Base-by-base conservation (phyloP, 2,329 filamentous ascomycete species). In the Sarocladiaceae sp. region DNA sequence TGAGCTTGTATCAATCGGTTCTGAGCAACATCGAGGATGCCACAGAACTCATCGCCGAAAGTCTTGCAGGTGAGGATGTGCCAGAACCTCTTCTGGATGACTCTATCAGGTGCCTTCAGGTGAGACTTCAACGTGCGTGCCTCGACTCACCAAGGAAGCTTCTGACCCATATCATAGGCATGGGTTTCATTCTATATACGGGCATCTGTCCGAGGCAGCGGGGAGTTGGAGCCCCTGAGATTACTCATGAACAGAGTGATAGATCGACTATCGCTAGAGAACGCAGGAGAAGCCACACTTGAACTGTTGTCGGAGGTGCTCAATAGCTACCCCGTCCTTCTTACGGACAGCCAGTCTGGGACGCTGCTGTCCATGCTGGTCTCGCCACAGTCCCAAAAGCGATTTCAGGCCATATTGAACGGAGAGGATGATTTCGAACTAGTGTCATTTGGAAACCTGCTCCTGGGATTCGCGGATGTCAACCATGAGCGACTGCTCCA, bases 151-250 rank as follows among this genome's bases (percentile, higher is more conserved):
- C 11, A 15, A 26, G 7, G n/a, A 5, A 5, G 15, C 3, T 31
- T 6, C 13, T 33, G 4, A 32, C 27, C 19, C 63, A 21, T 16
- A 55, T 55, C 33, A 57, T 55, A 85, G 82, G 75, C 82, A 4
- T 91, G 85, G 85, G 74, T 88, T 24, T 72, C 79, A 52, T 89
- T 88, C 55, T 82, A 80, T 4, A 83, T 88, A 54, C 74, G 78
- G 26, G 71, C 76, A 21, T 79, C 80, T 41, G 66, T 74, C 3
- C 72, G 74, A 35, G 73, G 76, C 26, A 73, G 73, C 13, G 68
- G 75, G 13, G 68, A 84, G 24, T 65, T 84, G 2, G 66, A 72
- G 15, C 69, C 77, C 15, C 68, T 90, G 12, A 76, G 76, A 24
- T 68, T 72, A 2, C 65, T 88, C 3, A 72, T 83, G 2, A 69